Base-by-base conservation (phyloP, 768 basidiomycete genomes). In the Heimioporus sp. region DNA sequence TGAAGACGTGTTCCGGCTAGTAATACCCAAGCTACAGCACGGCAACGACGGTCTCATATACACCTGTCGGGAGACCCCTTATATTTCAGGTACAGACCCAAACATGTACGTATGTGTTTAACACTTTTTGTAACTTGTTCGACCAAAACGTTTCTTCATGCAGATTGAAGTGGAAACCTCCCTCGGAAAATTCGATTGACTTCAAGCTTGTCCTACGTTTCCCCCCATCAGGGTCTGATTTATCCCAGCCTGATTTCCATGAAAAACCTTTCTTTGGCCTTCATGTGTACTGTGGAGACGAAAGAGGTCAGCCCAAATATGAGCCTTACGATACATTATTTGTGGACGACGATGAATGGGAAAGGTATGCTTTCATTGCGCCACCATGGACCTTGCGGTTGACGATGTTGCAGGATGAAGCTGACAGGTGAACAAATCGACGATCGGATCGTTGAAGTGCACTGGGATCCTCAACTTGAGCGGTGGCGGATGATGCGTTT, bases 151-250 rank as follows among this genome's bases (percentile, higher is more conserved):
- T 55, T 11, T 31, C 20, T 38, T 57, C 43, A 16, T 32, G 47
- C 37, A 98, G 96, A 56, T 70, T 99, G 64, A 99, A 99, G 71
- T 99, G 97, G 97, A 99, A 99, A 69, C 94, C 95, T 1, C 94
- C 97, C 0, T 90, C 88, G 2, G 96, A 98, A 65, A 99, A 99
- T 67, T 95, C 94, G 2, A 87, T 98, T 61, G 97, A 99, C 69
- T 98, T 99, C 77, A 92, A 93, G 68, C 86, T 98, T 28, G 81
- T 94, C 44, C 75, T 99, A n/a, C 86, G 92, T 31, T 99, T 98
- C 67, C 94, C 96, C 1, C 82, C 92, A 2, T 68, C 72, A 4
- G 65, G 66, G 15, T 71, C 72, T 20, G 69, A 85, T 46, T 76
- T 81, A 0, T 59, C 71, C 8, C 70, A 83, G 60, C 90, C 93